Percentiles rank a stretch among this genome's conserved stretches.
phyloP scores from a whole-genome alignment of 768 basidiomycete genomes.

The Mycena rosella region DNA sequence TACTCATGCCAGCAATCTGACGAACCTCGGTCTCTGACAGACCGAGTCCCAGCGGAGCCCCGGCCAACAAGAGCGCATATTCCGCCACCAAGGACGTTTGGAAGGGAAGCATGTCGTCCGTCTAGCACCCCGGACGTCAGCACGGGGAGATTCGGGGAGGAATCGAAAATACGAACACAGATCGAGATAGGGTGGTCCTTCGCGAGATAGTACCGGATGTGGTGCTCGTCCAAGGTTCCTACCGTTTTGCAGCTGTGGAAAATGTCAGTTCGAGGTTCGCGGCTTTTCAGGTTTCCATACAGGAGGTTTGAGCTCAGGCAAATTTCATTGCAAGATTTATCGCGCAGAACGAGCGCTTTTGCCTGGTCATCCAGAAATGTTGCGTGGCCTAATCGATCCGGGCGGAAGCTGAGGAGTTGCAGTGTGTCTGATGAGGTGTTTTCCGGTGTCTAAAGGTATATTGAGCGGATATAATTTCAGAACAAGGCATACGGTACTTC shows the following conservation, averaged over 20 bases:
- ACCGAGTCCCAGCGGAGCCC: slow-evolving; percentile 79
- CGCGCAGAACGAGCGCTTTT: slow-evolving; percentile 63
- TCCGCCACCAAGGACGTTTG: slow-evolving; percentile 80
- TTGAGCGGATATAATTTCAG: background rate
- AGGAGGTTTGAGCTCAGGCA: slow-evolving; percentile 85
- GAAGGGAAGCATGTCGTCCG: slow-evolving; percentile 86
- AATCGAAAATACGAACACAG: slow-evolving; percentile 66
- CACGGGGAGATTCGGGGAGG: slow-evolving; percentile 4
- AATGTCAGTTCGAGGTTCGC: background rate
- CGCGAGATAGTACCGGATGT: slow-evolving; percentile 75
- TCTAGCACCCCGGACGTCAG: slow-evolving; percentile 57
- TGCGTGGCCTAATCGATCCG: slow-evolving; percentile 83
- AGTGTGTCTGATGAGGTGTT: slow-evolving; percentile 71
- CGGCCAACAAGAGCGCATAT: slow-evolving; percentile 83
- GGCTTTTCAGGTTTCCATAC: slow-evolving; percentile 50
- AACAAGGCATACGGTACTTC: slow-evolving; percentile 67
- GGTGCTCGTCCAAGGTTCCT: slow-evolving; percentile 73
- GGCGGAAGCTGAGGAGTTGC: slow-evolving; percentile 69
- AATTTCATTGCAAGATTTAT: slow-evolving; percentile 78
- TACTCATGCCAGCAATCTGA: slow-evolving; percentile 70
- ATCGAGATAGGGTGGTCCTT: slow-evolving; percentile 79
- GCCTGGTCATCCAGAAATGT: slow-evolving; percentile 81
- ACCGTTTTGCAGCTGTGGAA: slow-evolving; percentile 76
- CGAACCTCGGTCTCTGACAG: slow-evolving; percentile 69
- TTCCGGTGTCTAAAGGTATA: slow-evolving; percentile 52